Percentiles rank a stretch among this genome's conserved stretches.
Conservation (phyloP, 2,329 filamentous ascomycete species). For the Ilyonectria destructans region DNA sequence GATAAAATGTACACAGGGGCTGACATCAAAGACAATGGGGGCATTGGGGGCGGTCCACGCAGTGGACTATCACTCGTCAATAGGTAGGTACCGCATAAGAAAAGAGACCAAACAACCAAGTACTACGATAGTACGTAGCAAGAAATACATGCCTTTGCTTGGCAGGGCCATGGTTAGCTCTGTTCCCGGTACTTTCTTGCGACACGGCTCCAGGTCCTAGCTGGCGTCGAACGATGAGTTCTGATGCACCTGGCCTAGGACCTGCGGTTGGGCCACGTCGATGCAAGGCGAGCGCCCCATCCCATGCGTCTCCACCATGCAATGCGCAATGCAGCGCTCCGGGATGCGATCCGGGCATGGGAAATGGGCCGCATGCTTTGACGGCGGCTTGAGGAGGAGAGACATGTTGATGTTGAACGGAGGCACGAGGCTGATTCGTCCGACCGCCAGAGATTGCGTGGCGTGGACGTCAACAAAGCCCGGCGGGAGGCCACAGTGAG, state of each 20-base stretch:
- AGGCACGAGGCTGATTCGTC: conserved; percentile 13
- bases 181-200: conserved; percentile 2
- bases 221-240: conserved; percentile 38
- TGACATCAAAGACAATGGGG: neutral
- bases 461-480: conserved; percentile 15
- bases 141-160: neutral
- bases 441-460: conserved; percentile 21
- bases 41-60: neutral
- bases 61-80: neutral
- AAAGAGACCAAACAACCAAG: neutral
- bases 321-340: conserved; percentile 33
- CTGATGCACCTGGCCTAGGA: conserved; percentile 28
- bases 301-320: conserved; percentile 34
- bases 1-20: neutral
- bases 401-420: conserved; percentile 3
- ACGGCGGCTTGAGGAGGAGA: conserved; percentile 10
- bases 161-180: neutral
- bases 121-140: neutral
- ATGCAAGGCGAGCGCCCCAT: conserved; percentile 40
- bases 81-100: neutral
- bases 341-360: conserved; percentile 27
- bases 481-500: neutral
- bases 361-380: conserved; percentile 22
- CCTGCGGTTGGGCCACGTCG: conserved; percentile 46
- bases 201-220: conserved; percentile 20